Percentiles rank a stretch among this genome's conserved stretches.
These are phyloP conservation scores for Cryptomeria japonica DNA, from an alignment of 75 land plant species.

Conservation along the genomic window DNA sequence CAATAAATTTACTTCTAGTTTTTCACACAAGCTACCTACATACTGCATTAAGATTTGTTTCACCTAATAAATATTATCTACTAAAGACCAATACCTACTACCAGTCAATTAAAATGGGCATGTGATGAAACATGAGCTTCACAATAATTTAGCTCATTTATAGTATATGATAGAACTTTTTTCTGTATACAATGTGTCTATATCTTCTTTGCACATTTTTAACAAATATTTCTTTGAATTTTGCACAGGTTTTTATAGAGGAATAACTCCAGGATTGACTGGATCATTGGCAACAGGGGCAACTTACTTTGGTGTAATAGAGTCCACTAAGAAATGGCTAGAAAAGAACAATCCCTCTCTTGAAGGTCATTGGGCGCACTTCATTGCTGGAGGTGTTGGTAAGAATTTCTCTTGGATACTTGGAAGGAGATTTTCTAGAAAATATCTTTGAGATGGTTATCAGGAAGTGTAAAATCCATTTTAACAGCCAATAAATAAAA, in stretches of 20 bases:
- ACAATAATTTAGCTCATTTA: background rate
- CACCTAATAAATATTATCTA: background rate
- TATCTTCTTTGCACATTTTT: background rate
- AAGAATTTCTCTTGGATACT: background rate
- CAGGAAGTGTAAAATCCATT: too few relatives aligned
- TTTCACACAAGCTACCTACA: background rate
- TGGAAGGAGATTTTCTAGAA: too few relatives aligned
- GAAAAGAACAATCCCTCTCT: conserved; percentile 70
- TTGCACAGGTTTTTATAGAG: conserved; percentile 81
- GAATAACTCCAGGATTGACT: conserved; percentile 78
- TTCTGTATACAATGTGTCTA: background rate
- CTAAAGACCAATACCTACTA: background rate
- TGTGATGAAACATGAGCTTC: background rate
- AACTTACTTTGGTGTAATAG: conserved; percentile 94
- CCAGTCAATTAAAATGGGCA: background rate
- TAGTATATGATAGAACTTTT: background rate
- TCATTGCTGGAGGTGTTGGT: conserved; percentile 92
- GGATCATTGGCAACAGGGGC: conserved; percentile 97
- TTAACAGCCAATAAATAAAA: too few relatives aligned
- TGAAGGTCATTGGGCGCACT: conserved; percentile 86
- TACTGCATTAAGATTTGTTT: background rate
- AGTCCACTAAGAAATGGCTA: conserved; percentile 86
- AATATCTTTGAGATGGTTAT: too few relatives aligned
- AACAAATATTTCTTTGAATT: background rate
- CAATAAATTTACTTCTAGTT: background rate